Evolutionary conservation across 495 filamentous ascomycete species (phyloP), one percentile per base, ranked within the genome.

Genomic region (Neurospora sp.): DNA sequence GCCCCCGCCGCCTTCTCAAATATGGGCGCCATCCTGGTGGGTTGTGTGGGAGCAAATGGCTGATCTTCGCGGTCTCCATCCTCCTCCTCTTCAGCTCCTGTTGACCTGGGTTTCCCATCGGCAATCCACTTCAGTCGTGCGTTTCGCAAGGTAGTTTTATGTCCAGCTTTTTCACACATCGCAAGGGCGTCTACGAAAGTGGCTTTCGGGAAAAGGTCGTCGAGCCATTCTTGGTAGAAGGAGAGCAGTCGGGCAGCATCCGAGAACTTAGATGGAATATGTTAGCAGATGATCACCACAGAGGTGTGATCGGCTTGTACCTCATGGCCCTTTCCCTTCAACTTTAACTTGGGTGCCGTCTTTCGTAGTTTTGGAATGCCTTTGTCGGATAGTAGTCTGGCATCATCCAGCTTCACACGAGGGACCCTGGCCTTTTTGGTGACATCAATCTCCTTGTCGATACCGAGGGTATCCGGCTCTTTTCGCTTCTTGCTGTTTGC

Each of bases 151-250:
- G 87, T 86, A 71, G 92, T 93, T 44, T 90, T 92, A 80, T 98
- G 96, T 2, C 96, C 96, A 5, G 94, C 82, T 81, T 97, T 98
- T 81, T 99, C 96, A 9, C 98, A 93, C 81, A 98, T 98, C 40
- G 89, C 82, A 22, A 98, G 84, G 5, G 92, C 96, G 77, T 99
- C 96, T 35, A 91, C 85, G 73, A 99, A 98, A 78, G 94, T 96
- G 1, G 94, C 96, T 75, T 94, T 93, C 59, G 96, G 96, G 76
- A 93, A 99, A 35, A 99, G 85, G 73, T 97, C 93, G 79, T 99
- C 96, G 6, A 98, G 92, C 96, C 96, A 99, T 74, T 96, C 82
- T 79, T 98, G 96, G 79, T 98, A 99, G 78, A 94, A 91, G 53
- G 91, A 91, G 72, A 99, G 87, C 12, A 99, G 86, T 69, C 90